These are phyloP conservation scores for Roridomyces roridus DNA, from an alignment of 768 basidiomycete species.

Conservation along the genomic window DNA sequence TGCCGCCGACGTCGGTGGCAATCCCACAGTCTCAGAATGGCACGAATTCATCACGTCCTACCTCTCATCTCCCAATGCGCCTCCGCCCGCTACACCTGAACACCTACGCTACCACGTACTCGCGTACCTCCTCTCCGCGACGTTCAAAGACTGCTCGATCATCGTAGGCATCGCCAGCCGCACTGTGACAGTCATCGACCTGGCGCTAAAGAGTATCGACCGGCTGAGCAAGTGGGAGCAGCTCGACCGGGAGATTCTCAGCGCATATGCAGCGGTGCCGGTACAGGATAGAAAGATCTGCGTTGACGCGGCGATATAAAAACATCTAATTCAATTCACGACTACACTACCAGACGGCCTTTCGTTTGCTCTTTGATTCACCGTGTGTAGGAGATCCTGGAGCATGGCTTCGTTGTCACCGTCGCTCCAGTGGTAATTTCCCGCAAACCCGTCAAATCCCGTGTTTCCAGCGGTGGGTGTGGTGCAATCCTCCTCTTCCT, in stretches of 20 bases:
- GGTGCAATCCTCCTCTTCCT: too few relatives aligned
- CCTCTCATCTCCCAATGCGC: conserved; percentile 22
- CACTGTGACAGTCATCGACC: conserved; percentile 76
- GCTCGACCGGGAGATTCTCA: conserved; percentile 73
- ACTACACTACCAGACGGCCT: too few relatives aligned
- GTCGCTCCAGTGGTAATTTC: too few relatives aligned
- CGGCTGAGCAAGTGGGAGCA: conserved; percentile 74
- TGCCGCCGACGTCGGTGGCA: conserved; percentile 33
- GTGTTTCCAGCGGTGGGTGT: too few relatives aligned
- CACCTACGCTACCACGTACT: conserved; percentile 68
- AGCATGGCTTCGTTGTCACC: too few relatives aligned
- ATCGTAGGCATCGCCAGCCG: conserved; percentile 37
- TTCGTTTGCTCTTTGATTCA: too few relatives aligned
- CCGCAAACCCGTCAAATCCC: too few relatives aligned
- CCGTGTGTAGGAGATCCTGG: too few relatives aligned
- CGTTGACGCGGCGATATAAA: conserved; percentile 2
- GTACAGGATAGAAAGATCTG: conserved; percentile 11
- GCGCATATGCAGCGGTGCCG: conserved; percentile 39
- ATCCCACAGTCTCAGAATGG: conserved; percentile 74
- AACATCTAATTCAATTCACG: too few relatives aligned
- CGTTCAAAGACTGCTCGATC: conserved; percentile 95
- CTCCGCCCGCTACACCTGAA: conserved; percentile 17
- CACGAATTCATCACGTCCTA: conserved; percentile 64
- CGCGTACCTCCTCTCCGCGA: conserved; percentile 86
- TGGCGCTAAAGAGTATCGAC: conserved; percentile 79